phyloP scores from a whole-genome alignment of 73 alveolate species.

The Tetrahymena thermophila region DNA sequence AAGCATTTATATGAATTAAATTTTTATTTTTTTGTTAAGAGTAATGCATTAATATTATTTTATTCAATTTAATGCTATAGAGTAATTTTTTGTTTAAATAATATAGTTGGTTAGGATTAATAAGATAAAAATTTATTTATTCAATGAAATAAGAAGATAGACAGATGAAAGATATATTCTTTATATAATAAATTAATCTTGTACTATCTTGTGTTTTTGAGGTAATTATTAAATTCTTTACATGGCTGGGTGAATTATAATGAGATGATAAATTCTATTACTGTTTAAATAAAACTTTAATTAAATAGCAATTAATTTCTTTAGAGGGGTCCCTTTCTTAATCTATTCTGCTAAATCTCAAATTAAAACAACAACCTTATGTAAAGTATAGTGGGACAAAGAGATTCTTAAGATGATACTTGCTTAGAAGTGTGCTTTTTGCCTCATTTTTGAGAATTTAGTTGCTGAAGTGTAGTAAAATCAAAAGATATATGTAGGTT shows the following conservation, averaged over 20 bases:
- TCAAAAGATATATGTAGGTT: neutral
- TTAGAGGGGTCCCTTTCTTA: neutral
- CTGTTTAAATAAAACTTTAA: neutral
- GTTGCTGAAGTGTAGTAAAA: neutral
- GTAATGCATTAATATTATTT: no score
- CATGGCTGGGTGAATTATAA: neutral
- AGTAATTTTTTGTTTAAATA: neutral
- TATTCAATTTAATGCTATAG: neutral
- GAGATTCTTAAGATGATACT: neutral
- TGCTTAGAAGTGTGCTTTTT: neutral
- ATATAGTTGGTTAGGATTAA: neutral
- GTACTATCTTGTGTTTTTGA: neutral
- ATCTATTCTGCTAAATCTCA: neutral
- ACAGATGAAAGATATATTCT: neutral
- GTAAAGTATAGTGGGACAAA: neutral
- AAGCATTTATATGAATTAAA: no score
- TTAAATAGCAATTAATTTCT: neutral
- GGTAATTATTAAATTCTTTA: neutral
- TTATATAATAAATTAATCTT: neutral
- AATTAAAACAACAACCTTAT: neutral
- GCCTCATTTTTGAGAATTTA: no score
- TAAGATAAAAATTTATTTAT: neutral
- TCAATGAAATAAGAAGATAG: neutral
- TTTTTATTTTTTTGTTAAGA: neutral
- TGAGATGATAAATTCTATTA: neutral